Conservation (phyloP, 2,329 filamentous ascomycete genomes). For the Clarireedia homoeocarpa region DNA sequence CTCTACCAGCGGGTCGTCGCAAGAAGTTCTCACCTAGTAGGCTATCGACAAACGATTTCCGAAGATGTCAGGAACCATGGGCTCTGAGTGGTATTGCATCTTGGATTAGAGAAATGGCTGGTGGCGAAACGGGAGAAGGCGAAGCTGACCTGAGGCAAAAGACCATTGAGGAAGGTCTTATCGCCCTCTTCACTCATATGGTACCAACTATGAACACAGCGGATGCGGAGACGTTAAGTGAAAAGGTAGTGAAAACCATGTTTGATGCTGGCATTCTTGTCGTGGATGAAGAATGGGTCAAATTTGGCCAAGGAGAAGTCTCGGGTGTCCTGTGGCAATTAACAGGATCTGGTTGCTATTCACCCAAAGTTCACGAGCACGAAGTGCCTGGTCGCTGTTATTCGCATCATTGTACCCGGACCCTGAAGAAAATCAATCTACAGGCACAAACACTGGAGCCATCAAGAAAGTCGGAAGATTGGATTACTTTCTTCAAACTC, state of each 20-base stretch:
- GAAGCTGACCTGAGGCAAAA: slow-evolving; percentile 81
- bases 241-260: slow-evolving; percentile 73
- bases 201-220: slow-evolving; percentile 98
- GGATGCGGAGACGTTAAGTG: slow-evolving; percentile 82
- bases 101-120: slow-evolving; percentile 80
- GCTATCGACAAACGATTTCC: slow-evolving; percentile 71
- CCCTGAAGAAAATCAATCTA: slow-evolving; percentile 87
- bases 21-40: slow-evolving; percentile 83
- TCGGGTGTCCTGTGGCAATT: slow-evolving; percentile 91
- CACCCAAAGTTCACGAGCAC: slow-evolving; percentile 63
- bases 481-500: slow-evolving; percentile 82
- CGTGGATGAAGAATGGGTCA: slow-evolving; percentile 95
- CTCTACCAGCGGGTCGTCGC: slow-evolving; percentile 69
- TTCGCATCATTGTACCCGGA: slow-evolving; percentile 87
- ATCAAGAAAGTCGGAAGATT: slow-evolving; percentile 63
- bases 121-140: slow-evolving; percentile 50
- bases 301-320: slow-evolving; percentile 72
- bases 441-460: slow-evolving; percentile 64
- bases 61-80: slow-evolving; percentile 84
- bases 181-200: slow-evolving; percentile 85
- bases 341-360: slow-evolving; percentile 86
- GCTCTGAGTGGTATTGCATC: slow-evolving; percentile 77
- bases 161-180: slow-evolving; percentile 77
- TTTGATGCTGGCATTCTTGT: slow-evolving; percentile 68
- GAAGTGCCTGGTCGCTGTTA: slow-evolving; percentile 75